A percentile compares a stretch with the other conserved stretches of the same genome.
Evolutionary conservation across 2,329 filamentous ascomycete species (phyloP).

Genomic region (Cytospora schulzeri): DNA sequence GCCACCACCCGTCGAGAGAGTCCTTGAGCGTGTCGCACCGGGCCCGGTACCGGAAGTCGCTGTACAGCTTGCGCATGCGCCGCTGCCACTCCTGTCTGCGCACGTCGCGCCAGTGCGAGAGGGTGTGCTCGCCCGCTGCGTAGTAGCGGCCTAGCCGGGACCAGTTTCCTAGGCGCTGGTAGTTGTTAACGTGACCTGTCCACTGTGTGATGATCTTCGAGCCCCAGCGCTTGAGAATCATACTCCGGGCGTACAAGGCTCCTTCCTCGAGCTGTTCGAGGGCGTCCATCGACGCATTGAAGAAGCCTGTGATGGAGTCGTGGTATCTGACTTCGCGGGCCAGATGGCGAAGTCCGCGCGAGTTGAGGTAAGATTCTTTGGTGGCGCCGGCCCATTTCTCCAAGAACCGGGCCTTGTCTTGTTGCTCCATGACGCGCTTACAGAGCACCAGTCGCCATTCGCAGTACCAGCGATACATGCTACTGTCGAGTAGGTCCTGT

Average conservation of each 20-base stretch:
- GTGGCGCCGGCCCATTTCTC: conserved; percentile 22
- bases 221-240: conserved; percentile 21
- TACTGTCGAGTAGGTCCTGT: conserved; percentile 21
- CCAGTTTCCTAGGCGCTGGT: conserved; percentile 20
- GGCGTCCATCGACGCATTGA: conserved; percentile 25
- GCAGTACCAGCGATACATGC: conserved; percentile 27
- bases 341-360: conserved; percentile 22
- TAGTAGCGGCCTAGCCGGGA: conserved; percentile 17
- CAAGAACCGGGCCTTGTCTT: conserved; percentile 23
- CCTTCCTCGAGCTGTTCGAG: conserved; percentile 25
- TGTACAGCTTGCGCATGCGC: conserved; percentile 32
- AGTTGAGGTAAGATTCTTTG: conserved; percentile 10
- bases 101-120: conserved; percentile 24
- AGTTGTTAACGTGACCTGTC: conserved; percentile 15
- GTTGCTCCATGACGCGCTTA: conserved; percentile 22
- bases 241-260: conserved; percentile 19
- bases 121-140: conserved; percentile 16
- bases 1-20: conserved; percentile 33
- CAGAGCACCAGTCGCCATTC: conserved; percentile 26
- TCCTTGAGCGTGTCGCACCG: conserved; percentile 31
- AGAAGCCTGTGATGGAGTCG: conserved; percentile 27
- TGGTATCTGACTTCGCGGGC: conserved; percentile 26
- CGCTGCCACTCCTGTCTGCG: conserved; percentile 29
- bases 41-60: conserved; percentile 32
- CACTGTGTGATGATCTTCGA: conserved; percentile 21